Evolutionary conservation across 2,329 filamentous ascomycete species (phyloP).

Genomic region (Aureobasidium sp.): DNA sequence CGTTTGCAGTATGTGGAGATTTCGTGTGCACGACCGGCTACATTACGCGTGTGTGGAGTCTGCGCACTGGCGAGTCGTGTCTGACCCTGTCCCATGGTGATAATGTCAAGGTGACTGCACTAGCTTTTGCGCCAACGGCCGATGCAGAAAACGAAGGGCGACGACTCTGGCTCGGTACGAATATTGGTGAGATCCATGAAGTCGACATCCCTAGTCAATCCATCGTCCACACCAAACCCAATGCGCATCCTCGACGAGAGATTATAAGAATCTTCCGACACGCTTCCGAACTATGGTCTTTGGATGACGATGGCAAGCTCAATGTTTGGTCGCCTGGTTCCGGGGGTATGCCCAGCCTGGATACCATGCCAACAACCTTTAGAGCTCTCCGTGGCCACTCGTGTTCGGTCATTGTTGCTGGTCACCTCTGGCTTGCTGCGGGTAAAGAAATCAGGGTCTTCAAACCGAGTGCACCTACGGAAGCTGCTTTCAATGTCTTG

Average conservation of each 20-base stretch:
- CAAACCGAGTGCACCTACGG: slow-evolving; percentile 59
- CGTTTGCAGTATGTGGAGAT: slow-evolving; percentile 82
- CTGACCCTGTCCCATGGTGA: slow-evolving; percentile 79
- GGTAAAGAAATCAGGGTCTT: slow-evolving; percentile 85
- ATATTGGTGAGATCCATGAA: slow-evolving; percentile 78
- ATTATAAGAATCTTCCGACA: slow-evolving; percentile 80
- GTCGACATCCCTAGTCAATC: slow-evolving; percentile 69
- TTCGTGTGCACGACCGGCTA: slow-evolving; percentile 80
- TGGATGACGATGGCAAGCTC: slow-evolving; percentile 81
- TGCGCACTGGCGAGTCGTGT: slow-evolving; percentile 70
- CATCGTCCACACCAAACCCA: slow-evolving; percentile 58
- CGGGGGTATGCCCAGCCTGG: slow-evolving; percentile 65
- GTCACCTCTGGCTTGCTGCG: slow-evolving; percentile 77
- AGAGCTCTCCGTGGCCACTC: slow-evolving; percentile 72
- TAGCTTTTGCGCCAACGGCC: slow-evolving; percentile 75
- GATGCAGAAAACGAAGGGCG: slow-evolving; percentile 72
- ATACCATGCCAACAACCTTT: slow-evolving; percentile 65
- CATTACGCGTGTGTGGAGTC: slow-evolving; percentile 79
- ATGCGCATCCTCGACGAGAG: slow-evolving; percentile 68
- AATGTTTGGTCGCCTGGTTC: slow-evolving; percentile 78
- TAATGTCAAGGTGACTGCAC: slow-evolving; percentile 67
- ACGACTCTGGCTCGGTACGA: slow-evolving; percentile 83
- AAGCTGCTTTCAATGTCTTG: slow-evolving; percentile 64
- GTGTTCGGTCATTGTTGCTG: slow-evolving; percentile 79
- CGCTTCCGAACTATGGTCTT: slow-evolving; percentile 82